phyloP scores from a whole-genome alignment of 148 eudicot species.

The Chenopodium album region DNA sequence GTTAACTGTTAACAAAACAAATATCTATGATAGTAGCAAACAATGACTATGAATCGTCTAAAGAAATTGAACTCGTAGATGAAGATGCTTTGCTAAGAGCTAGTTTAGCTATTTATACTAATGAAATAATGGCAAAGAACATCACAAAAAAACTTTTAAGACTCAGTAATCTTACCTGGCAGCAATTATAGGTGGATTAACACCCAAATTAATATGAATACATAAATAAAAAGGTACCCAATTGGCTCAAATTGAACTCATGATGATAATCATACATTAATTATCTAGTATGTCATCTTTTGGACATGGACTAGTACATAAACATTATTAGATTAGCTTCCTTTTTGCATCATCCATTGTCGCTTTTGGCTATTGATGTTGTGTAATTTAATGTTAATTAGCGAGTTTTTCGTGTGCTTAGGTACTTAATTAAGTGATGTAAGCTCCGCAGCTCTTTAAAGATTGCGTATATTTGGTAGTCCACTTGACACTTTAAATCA shows the following conservation, averaged over 20 bases:
- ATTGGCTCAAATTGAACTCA: conserved; percentile 4
- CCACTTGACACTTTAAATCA: conserved; percentile 6
- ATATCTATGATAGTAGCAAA: neutral
- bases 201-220: neutral
- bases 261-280: neutral
- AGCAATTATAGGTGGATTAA: conserved; percentile 19
- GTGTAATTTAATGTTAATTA: neutral
- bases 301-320: neutral
- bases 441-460: neutral
- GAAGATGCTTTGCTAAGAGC: neutral
- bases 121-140: neutral
- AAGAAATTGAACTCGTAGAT: neutral
- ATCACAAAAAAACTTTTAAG: neutral
- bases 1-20: neutral
- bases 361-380: neutral
- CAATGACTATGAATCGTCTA: neutral
- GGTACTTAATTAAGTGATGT: neutral
- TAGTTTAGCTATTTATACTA: neutral
- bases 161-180: conserved; percentile 8
- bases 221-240: neutral
- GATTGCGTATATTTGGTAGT: conserved; percentile 21
- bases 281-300: neutral
- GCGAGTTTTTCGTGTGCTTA: conserved; percentile 13
- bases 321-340: neutral
- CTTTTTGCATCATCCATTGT: neutral